Evolutionary conservation across 768 basidiomycete species (phyloP).

Genomic region (Tulasnella sp.): DNA sequence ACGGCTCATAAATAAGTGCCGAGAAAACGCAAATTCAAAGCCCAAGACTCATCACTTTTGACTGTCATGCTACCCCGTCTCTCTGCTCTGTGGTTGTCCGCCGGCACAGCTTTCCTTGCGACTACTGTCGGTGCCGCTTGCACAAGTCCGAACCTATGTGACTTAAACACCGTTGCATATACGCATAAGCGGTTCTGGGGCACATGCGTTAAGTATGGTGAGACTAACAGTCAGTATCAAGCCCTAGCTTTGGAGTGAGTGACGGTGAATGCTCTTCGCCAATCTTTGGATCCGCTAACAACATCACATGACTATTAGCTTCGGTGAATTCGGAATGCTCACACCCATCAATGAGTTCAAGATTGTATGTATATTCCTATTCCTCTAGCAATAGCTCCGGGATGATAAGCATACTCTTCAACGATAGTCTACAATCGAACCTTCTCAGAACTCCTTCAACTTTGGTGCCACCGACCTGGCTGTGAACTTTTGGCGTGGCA

Average conservation of each 20-base stretch:
- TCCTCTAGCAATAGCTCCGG: too few relatives aligned
- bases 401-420: too few relatives aligned
- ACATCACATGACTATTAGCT: not conserved
- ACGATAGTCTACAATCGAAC: not conserved
- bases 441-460: not conserved
- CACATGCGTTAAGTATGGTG: not conserved
- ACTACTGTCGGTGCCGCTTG: not conserved
- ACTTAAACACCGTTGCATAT: not conserved
- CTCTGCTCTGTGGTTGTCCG: not conserved
- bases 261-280: not conserved
- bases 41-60: not conserved
- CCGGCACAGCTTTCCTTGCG: not conserved
- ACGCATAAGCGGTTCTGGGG: not conserved
- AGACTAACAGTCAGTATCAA: not conserved
- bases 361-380: not conserved
- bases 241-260: not conserved
- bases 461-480: not conserved
- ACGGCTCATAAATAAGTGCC: not conserved
- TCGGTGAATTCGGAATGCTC: slow-evolving; percentile 12
- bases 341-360: not conserved
- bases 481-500: not conserved
- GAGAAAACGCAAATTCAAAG: not conserved
- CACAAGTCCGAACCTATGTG: not conserved
- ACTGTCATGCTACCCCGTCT: not conserved
- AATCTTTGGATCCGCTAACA: not conserved